phyloP scores from a whole-genome alignment of 106 monocot species.

The Ottelia alismoides region DNA sequence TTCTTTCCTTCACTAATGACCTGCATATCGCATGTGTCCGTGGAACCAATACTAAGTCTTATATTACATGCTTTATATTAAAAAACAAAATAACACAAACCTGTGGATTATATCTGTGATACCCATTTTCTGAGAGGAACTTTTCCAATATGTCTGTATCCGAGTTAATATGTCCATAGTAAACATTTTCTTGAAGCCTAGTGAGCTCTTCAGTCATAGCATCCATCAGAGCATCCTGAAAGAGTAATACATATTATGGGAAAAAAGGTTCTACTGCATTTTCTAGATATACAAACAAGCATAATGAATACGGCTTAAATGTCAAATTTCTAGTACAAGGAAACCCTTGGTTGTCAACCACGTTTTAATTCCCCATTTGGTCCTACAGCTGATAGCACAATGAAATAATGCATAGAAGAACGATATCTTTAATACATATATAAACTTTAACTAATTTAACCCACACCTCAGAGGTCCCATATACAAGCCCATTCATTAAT shows the following conservation, averaged over 20 bases:
- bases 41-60: neutral
- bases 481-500: conserved; percentile 94
- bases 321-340: too few relatives aligned
- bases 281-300: too few relatives aligned
- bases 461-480: conserved; percentile 60
- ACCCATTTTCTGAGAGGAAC: conserved; percentile 74
- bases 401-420: too few relatives aligned
- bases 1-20: conserved; percentile 55
- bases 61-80: too few relatives aligned
- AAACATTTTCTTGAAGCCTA: conserved; percentile 90
- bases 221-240: conserved; percentile 66
- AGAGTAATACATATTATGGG: neutral
- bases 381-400: too few relatives aligned
- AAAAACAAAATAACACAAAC: conserved; percentile 15
- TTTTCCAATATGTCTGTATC: conserved; percentile 79
- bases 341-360: too few relatives aligned
- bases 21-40: conserved; percentile 15
- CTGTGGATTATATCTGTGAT: conserved; percentile 66
- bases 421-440: too few relatives aligned
- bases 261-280: too few relatives aligned
- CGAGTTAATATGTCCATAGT: conserved; percentile 76
- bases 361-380: too few relatives aligned
- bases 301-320: too few relatives aligned
- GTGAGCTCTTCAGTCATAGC: conserved; percentile 93
- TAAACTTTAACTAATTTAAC: neutral